Evolutionary conservation across 805 yeast species (phyloP).

Genomic region (Starmera pachycereana): DNA sequence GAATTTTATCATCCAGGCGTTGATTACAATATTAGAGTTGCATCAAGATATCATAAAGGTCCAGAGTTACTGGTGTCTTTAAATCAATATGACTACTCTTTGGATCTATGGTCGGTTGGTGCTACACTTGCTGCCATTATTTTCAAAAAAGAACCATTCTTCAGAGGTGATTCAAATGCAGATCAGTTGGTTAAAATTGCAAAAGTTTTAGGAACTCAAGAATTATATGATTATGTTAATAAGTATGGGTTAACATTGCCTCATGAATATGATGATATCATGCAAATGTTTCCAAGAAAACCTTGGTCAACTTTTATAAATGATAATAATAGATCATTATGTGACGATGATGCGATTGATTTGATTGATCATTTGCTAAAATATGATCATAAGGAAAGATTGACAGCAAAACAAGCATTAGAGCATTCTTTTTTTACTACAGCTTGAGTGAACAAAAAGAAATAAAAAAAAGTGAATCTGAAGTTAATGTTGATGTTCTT

Average conservation of each 20-base stretch:
- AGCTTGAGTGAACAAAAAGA: no score
- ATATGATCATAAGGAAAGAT: constrained; percentile 82
- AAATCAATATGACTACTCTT: constrained; percentile 81
- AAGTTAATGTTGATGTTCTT: neutral
- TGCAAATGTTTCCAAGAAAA: constrained; percentile 61
- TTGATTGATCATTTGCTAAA: constrained; percentile 69
- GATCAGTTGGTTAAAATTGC: constrained; percentile 89
- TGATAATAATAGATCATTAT: constrained; percentile 56
- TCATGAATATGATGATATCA: constrained; percentile 64
- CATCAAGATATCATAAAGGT: constrained; percentile 87
- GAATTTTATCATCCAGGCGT: constrained; percentile 86
- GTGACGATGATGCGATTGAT: constrained; percentile 65
- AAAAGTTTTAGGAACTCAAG: constrained; percentile 79
- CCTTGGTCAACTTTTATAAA: constrained; percentile 82
- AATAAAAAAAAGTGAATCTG: neutral
- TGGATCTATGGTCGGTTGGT: constrained; percentile 92
- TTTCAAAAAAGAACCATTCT: constrained; percentile 85
- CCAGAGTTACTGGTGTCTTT: constrained; percentile 84
- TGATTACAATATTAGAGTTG: constrained; percentile 89
- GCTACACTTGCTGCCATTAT: constrained; percentile 87
- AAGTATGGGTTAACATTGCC: constrained; percentile 68
- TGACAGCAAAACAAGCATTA: constrained; percentile 86
- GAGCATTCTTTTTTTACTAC: constrained; percentile 37
- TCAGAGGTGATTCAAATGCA: constrained; percentile 82
- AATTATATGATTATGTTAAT: constrained; percentile 52